Percentiles rank a stretch among this genome's conserved stretches.
phyloP scores from a whole-genome alignment of 768 basidiomycete species.

The Boletus vinaceobasis region DNA sequence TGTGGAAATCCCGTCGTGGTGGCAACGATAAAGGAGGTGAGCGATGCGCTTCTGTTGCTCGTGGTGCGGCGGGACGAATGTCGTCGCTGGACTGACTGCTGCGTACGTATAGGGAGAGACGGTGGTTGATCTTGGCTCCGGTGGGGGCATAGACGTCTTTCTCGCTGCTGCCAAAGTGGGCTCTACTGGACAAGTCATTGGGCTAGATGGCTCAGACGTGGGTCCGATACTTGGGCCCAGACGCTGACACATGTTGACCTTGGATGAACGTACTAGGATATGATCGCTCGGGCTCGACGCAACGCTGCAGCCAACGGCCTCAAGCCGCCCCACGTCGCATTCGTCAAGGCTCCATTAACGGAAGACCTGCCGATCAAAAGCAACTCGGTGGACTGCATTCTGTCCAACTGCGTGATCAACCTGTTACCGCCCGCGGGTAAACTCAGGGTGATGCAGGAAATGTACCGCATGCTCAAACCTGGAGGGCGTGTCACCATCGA shows the following conservation, averaged over 20 bases:
- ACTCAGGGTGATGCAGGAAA: slow-evolving; percentile 42
- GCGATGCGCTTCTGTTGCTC: neutral
- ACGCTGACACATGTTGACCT: neutral
- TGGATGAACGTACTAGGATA: slow-evolving; percentile 37
- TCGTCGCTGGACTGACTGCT: neutral
- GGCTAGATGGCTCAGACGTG: slow-evolving; percentile 52
- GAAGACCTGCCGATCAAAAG: slow-evolving; percentile 47
- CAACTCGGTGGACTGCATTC: slow-evolving; percentile 49
- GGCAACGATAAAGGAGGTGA: slow-evolving; percentile 46
- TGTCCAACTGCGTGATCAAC: slow-evolving; percentile 60
- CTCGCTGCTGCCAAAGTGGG: slow-evolving; percentile 52
- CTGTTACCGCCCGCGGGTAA: slow-evolving; percentile 43
- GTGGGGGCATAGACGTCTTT: slow-evolving; percentile 55
- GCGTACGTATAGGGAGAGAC: slow-evolving; percentile 45
- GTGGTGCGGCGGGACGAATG: neutral
- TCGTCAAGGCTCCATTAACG: slow-evolving; percentile 42
- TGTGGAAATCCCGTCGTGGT: slow-evolving; percentile 52
- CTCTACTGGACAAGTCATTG: slow-evolving; percentile 46
- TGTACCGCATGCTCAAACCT: slow-evolving; percentile 48
- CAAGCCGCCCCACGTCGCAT: slow-evolving; percentile 47
- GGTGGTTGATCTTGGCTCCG: slow-evolving; percentile 55
- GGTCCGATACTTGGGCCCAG: slow-evolving; percentile 2
- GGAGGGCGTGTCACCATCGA: slow-evolving; percentile 52
- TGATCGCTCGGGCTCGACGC: slow-evolving; percentile 45
- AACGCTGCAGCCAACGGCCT: slow-evolving; percentile 42